Evolutionary conservation across 169 alveolate genomes (phyloP), one percentile per base, ranked within the genome.

Genomic region (Cystoisospora suis): DNA sequence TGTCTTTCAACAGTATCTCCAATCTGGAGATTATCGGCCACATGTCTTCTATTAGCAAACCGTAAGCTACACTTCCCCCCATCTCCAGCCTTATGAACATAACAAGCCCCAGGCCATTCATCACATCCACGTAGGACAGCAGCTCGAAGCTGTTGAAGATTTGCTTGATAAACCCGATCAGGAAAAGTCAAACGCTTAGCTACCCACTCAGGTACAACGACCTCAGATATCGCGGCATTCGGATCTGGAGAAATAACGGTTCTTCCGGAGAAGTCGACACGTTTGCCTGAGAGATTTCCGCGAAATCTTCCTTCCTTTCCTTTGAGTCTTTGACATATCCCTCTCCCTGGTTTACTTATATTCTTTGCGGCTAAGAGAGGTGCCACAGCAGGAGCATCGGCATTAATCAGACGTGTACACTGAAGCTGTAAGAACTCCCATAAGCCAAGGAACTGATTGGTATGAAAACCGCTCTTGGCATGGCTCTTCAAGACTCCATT

Each of bases 241-340:
- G 99, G 99, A 91, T 99, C 99, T 3, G 99, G 99, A 1, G 99
- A 98, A 47, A 99, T 99, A 45, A 99, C 99, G 20, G 99, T 98
- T 81, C 99, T 94, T 42, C 99, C 99, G 2, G 99, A 97, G 94
- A 97, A 99, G 92, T 99, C 99, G n/a, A 98, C 99, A 91, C 99
- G 97, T 93, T 99, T 99, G 38, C 99, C 99, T 29, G 99, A 97
- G 86, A 99, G 93, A 94, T 99, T 98, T n/a, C 99, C 99, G 91
- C 99, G 96, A 88, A 99, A 98, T 88, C 99, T 96, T 0, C 99
- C 99, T 81, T 97, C 99, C 94, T 99, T 99, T 44, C 99, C 99
- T 79, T 96, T 96, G 36, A 96, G 92, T 29, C 97, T 86, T 72
- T 96, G 96, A 75, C 97, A 96, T 27, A 96, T 92, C 15, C 97